phyloP scores from a whole-genome alignment of 192 early-diverging fungal species.

The Umbelopsis vinacea region DNA sequence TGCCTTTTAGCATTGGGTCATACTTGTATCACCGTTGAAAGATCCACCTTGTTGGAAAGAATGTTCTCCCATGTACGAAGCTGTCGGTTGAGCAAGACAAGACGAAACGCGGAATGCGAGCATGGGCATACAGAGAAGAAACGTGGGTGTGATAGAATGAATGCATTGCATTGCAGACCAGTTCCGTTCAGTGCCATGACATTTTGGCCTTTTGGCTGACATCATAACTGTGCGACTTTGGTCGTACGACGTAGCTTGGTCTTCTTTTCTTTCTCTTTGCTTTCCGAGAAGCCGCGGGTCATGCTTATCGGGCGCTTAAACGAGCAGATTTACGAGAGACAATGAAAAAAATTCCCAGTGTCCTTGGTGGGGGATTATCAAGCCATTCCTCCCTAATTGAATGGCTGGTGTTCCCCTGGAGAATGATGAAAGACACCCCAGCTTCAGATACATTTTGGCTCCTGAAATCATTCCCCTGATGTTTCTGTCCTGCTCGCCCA shows the following conservation, averaged over 20 bases:
- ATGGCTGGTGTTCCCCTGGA: neutral
- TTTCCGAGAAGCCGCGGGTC: neutral
- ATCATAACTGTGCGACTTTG: neutral
- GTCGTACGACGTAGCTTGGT: neutral
- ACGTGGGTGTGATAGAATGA: too few relatives aligned
- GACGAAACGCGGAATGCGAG: too few relatives aligned
- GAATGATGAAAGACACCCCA: neutral
- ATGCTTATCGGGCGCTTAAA: neutral
- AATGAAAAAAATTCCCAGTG: neutral
- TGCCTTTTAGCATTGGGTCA: neutral
- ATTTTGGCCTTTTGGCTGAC: neutral
- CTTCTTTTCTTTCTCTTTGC: neutral
- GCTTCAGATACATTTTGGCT: neutral
- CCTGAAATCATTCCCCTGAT: too few relatives aligned
- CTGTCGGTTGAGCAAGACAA: too few relatives aligned
- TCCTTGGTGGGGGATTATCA: neutral
- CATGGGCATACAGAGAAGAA: too few relatives aligned
- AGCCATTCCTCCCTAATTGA: too few relatives aligned
- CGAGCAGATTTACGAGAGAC: too few relatives aligned
- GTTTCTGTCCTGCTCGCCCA: too few relatives aligned
- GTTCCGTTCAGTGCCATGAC: too few relatives aligned
- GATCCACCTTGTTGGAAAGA: too few relatives aligned
- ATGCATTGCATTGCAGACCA: too few relatives aligned
- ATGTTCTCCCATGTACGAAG: too few relatives aligned
- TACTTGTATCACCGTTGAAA: neutral